These are phyloP conservation scores for Pyrenochaeta sp. DNA, from an alignment of 2,329 filamentous ascomycete species.

Conservation along the genomic window DNA sequence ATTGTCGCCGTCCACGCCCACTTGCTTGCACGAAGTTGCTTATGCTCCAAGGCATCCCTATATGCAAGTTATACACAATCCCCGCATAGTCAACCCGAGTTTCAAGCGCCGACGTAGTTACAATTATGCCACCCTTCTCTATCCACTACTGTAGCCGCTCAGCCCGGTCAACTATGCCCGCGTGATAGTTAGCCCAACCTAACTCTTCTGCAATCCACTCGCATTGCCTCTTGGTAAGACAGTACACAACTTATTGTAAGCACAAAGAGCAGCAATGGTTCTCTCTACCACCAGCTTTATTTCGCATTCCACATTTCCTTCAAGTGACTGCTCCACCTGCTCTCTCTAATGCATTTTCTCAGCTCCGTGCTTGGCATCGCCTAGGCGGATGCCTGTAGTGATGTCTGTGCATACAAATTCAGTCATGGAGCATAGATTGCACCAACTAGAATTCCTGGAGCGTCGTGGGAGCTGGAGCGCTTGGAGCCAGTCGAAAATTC, in stretches of 20 bases:
- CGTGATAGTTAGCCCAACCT: constrained; percentile 18
- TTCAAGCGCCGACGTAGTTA: constrained; percentile 23
- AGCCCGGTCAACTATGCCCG: constrained; percentile 3
- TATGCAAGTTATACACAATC: constrained; percentile 19
- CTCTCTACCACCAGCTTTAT: no score
- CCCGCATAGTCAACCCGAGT: constrained; percentile 22
- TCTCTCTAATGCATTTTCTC: no score
- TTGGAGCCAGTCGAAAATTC: no score
- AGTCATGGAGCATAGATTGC: no score
- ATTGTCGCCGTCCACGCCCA: constrained; percentile 3
- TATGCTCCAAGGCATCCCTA: constrained; percentile 17
- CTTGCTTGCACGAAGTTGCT: constrained; percentile 14
- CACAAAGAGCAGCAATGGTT: no score
- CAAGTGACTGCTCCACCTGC: no score
- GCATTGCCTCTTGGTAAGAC: constrained; percentile 12
- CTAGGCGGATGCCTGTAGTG: no score
- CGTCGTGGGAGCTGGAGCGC: no score
- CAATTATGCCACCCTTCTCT: constrained; percentile 17
- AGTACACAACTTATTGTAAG: constrained; percentile 29
- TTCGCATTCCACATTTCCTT: no score
- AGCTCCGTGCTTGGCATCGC: no score
- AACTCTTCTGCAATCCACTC: constrained; percentile 11
- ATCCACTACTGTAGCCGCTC: constrained; percentile 14
- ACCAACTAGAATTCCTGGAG: no score
- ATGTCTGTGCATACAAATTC: no score